phyloP scores from a whole-genome alignment of 1,284 basidiomycete genomes.

The Singerocomus inundabilis region DNA sequence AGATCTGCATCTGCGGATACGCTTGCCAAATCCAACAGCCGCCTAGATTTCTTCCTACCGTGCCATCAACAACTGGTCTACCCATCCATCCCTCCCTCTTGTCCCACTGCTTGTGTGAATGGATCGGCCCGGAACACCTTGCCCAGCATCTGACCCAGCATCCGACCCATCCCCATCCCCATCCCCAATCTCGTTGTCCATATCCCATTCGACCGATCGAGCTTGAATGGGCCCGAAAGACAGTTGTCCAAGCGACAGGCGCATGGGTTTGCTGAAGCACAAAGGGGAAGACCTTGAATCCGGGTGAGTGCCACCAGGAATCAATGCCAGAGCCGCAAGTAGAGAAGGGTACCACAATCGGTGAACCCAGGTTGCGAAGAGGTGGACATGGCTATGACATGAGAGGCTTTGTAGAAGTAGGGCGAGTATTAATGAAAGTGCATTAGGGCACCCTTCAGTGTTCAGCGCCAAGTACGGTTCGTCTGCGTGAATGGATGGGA shows the following conservation, averaged over 20 bases:
- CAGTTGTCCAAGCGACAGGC: constrained; percentile 87
- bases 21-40: no score
- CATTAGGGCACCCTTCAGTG: constrained; percentile 74
- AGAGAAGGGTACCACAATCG: constrained; percentile 85
- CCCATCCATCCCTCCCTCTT: constrained; percentile 73
- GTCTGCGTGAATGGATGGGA: constrained; percentile 45
- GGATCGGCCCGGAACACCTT: constrained; percentile 84
- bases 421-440: constrained; percentile 86
- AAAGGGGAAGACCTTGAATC: constrained; percentile 89
- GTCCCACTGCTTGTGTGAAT: constrained; percentile 93
- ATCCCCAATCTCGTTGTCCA: constrained; percentile 60
- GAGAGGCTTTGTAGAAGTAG: constrained; percentile 93
- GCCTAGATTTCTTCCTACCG: constrained; percentile 61
- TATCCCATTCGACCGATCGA: constrained; percentile 38
- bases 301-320: constrained; percentile 68
- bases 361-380: constrained; percentile 77
- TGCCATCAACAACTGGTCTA: constrained; percentile 69
- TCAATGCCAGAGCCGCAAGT: constrained; percentile 86
- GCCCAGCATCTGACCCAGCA: constrained; percentile 61
- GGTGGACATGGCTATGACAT: constrained; percentile 76
- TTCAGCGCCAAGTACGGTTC: constrained; percentile 87
- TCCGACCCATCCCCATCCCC: constrained; percentile 62
- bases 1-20: no score
- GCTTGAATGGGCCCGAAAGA: constrained; percentile 84
- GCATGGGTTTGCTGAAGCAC: constrained; percentile 89